Conservation (phyloP, 768 basidiomycete species). For the Crassisporium funariophilum region DNA sequence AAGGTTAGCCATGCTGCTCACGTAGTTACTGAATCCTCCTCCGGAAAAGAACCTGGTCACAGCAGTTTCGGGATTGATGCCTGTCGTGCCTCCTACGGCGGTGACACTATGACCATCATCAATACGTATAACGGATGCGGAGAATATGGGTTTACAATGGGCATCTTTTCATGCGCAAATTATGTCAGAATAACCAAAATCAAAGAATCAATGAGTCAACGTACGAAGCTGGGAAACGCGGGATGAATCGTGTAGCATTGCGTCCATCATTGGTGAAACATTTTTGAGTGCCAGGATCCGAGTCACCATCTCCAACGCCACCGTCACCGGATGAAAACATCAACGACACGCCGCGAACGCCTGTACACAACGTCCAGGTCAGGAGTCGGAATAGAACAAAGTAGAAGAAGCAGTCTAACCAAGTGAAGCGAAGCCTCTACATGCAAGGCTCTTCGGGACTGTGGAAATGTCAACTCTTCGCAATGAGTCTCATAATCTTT, state of each 20-base stretch:
- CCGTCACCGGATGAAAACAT: slow-evolving; percentile 65
- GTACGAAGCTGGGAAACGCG: slow-evolving; percentile 58
- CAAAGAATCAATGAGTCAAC: slow-evolving; percentile 26
- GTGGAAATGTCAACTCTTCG: background rate
- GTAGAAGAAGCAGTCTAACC: slow-evolving; percentile 32
- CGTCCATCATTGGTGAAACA: slow-evolving; percentile 63
- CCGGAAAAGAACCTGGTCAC: slow-evolving; percentile 59
- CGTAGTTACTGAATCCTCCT: slow-evolving; percentile 73
- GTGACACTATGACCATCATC: slow-evolving; percentile 53
- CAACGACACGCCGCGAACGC: slow-evolving; percentile 63
- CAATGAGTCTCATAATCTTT: background rate
- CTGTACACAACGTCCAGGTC: slow-evolving; percentile 27
- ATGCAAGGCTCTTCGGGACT: slow-evolving; percentile 61
- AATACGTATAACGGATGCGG: background rate
- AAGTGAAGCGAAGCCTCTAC: slow-evolving; percentile 60
- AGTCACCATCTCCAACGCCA: slow-evolving; percentile 64
- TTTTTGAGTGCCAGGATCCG: slow-evolving; percentile 48
- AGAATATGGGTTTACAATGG: slow-evolving; percentile 43
- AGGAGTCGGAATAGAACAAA: background rate
- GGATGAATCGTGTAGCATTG: slow-evolving; percentile 54
- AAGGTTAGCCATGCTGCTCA: slow-evolving; percentile 26
- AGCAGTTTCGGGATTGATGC: slow-evolving; percentile 54
- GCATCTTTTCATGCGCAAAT: slow-evolving; percentile 29
- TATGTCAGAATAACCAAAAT: slow-evolving; percentile 18
- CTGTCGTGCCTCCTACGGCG: slow-evolving; percentile 61